These are phyloP conservation scores for Dendrobium chrysotoxum DNA, from an alignment of 106 monocot species.

Conservation along the genomic window DNA sequence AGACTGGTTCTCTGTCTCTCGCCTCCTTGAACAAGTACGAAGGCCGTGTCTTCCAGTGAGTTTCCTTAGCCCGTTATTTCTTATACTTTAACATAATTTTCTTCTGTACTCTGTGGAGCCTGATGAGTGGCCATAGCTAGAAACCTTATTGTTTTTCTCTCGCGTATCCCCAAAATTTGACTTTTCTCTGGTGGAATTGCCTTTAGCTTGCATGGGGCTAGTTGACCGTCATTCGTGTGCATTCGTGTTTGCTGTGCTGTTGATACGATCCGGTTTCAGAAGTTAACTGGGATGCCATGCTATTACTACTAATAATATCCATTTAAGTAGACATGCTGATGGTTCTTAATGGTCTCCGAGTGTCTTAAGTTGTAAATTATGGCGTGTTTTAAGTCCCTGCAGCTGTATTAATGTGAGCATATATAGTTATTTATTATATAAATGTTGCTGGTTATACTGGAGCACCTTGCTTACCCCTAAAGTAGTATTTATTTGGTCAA, in stretches of 20 bases:
- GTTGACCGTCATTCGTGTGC: neutral
- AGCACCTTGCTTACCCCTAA: too few species aligned
- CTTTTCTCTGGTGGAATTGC: neutral
- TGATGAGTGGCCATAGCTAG: neutral
- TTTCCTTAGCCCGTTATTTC: neutral
- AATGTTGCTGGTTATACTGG: too few species aligned
- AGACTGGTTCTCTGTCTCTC: slow-evolving; percentile 3
- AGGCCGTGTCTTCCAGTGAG: slow-evolving; percentile 85
- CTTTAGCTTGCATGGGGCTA: neutral
- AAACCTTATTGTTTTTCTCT: neutral
- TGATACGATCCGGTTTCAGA: neutral
- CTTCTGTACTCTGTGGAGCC: neutral
- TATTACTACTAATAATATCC: too few species aligned
- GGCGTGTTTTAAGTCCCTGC: too few species aligned
- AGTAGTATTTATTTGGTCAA: too few species aligned
- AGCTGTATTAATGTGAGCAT: too few species aligned
- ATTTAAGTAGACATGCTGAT: too few species aligned
- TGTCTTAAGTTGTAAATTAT: too few species aligned
- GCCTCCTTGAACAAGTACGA: slow-evolving; percentile 32
- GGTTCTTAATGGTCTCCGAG: too few species aligned
- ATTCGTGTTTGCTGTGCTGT: neutral
- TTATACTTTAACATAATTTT: too few species aligned
- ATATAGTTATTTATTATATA: too few species aligned
- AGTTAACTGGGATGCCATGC: neutral
- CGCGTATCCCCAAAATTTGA: neutral